phyloP scores from a whole-genome alignment of 768 basidiomycete species.

The Lactifluus piperatus region DNA sequence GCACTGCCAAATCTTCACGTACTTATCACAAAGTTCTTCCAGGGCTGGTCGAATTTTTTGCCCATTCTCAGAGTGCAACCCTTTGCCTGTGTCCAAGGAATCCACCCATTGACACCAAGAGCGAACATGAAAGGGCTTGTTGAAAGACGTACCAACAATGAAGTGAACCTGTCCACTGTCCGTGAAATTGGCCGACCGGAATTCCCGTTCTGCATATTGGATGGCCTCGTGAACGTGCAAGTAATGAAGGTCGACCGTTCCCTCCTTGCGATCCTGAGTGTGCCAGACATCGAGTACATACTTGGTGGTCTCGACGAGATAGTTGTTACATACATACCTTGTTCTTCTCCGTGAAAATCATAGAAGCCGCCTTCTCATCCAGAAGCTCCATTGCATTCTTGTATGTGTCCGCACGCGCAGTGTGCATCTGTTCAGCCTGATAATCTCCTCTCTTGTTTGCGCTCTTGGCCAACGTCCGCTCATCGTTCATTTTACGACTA shows the following conservation, averaged over 20 bases:
- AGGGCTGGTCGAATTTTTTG: slow-evolving; percentile 6
- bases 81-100: background rate
- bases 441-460: background rate
- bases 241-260: slow-evolving; percentile 11
- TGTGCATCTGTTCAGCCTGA: background rate
- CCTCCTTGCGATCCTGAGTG: background rate
- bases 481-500: background rate
- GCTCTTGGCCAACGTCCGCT: background rate
- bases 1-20: background rate
- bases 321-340: background rate
- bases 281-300: background rate
- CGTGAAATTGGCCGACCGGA: background rate
- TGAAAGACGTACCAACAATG: slow-evolving; percentile 5
- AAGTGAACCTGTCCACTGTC: background rate
- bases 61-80: background rate
- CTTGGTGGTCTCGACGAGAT: background rate
- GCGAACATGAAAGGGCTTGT: background rate
- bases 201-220: background rate
- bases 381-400: background rate
- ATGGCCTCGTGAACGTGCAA: slow-evolving; percentile 4
- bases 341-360: slow-evolving; percentile 5
- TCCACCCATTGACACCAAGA: background rate
- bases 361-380: background rate
- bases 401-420: background rate
- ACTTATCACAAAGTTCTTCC: background rate